Conservation (phyloP, 192 early-diverging fungal genomes). For the Rhizophagus prolifer region DNA sequence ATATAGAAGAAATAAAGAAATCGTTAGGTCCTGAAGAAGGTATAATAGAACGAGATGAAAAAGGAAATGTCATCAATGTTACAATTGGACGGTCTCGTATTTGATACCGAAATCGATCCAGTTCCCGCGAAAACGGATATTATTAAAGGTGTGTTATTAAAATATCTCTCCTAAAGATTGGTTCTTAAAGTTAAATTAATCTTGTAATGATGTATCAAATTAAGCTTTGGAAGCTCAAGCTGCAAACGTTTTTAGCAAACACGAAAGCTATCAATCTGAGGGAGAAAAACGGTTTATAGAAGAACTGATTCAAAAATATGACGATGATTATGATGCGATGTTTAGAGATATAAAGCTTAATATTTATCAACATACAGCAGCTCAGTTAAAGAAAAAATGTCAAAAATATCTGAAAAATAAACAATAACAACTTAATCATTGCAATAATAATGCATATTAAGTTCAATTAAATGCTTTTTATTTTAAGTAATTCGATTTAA, state of each 20-base stretch:
- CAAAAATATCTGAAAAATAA: constrained; percentile 37
- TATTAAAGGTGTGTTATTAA: constrained; percentile 39
- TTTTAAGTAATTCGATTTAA: no score
- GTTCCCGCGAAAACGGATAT: constrained; percentile 57
- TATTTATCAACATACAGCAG: constrained; percentile 63
- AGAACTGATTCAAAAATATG: constrained; percentile 66
- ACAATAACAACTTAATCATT: neutral
- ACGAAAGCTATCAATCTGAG: constrained; percentile 52
- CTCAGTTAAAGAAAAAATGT: constrained; percentile 64
- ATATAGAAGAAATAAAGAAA: constrained; percentile 57
- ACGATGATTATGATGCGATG: constrained; percentile 74
- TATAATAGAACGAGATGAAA: constrained; percentile 79
- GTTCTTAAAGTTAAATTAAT: neutral
- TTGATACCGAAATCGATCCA: constrained; percentile 45
- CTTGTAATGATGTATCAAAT: neutral
- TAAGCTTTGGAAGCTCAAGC: constrained; percentile 58
- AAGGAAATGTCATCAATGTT: constrained; percentile 69
- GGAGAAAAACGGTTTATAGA: constrained; percentile 59
- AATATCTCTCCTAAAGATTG: no score
- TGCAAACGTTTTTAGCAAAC: constrained; percentile 38
- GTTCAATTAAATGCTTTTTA: no score
- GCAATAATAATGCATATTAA: no score
- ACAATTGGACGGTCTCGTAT: constrained; percentile 61
- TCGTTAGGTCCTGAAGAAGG: constrained; percentile 65
- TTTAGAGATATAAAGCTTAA: constrained; percentile 76